Conservation (phyloP, 805 yeast species). For the Candida manassasensis region DNA sequence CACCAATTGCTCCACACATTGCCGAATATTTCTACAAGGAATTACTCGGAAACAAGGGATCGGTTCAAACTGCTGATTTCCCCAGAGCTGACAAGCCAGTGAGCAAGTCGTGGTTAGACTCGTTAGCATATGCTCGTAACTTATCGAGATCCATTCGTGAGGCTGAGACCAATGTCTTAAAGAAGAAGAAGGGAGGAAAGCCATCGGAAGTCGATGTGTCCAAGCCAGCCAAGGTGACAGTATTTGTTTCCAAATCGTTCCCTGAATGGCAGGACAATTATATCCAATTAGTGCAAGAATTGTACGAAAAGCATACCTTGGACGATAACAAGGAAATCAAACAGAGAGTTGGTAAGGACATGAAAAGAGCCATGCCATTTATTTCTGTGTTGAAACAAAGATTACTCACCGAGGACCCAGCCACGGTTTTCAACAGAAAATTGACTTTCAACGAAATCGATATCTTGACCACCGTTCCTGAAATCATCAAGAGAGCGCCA, state of each 20-base stretch:
- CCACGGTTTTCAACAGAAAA: conserved; percentile 83
- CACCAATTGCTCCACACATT: conserved; percentile 96
- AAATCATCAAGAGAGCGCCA: conserved; percentile 59
- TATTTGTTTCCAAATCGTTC: conserved; percentile 75
- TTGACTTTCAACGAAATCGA: conserved; percentile 76
- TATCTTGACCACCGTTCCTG: conserved; percentile 52
- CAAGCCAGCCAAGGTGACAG: conserved; percentile 66
- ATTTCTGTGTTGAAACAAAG: conserved; percentile 82
- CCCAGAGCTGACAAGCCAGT: conserved; percentile 72
- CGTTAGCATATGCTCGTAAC: conserved; percentile 75
- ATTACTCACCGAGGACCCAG: conserved; percentile 63
- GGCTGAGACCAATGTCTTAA: conserved; percentile 79
- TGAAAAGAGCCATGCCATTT: conserved; percentile 98
- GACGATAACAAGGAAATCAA: conserved; percentile 62
- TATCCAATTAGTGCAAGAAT: conserved; percentile 66
- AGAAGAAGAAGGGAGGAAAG: conserved; percentile 78
- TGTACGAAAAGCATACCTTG: conserved; percentile 60
- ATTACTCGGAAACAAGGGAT: conserved; percentile 56
- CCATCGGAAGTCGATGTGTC: conserved; percentile 68
- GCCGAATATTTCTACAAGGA: conserved; percentile 88
- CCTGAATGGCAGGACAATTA: conserved; percentile 64
- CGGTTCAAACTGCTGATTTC: conserved; percentile 74
- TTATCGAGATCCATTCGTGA: conserved; percentile 85
- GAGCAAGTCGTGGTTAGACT: conserved; percentile 55
- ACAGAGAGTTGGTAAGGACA: conserved; percentile 73